Base-by-base conservation (phyloP, 2,329 filamentous ascomycete species). In the Phialophora tarda region DNA sequence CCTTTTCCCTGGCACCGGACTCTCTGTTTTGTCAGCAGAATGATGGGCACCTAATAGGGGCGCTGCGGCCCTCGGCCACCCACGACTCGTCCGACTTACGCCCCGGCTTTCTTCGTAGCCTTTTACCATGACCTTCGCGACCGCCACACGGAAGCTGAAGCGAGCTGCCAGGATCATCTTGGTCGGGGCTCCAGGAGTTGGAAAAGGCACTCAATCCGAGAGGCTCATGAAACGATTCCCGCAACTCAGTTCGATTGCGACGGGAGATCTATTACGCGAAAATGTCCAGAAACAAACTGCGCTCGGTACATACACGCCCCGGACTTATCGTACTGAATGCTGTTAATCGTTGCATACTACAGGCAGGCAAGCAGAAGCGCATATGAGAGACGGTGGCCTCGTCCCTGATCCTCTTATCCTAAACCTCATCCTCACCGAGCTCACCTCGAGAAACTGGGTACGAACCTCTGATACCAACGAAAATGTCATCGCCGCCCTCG, bases 171-270 rank as follows among this genome's bases (percentile, higher is more conserved):
- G 95, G 69, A 89, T 98, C 70, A 98, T 99, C 76, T 88, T 99
- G 72, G 88, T 99, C 74, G 95, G 95, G 73, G 93, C 94, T 60
- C 95, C 95, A n/a, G 93, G 93, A 65, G 95, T 97, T 64, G 95
- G 95, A 69, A 99, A 99, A 79, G 95, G 94, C 69, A 99, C 95
- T 2, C 95, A 99, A 82, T 92, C 92, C 59, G 91, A 96, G 78
- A 88, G 95, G 68, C 84, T 99, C 69, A 88, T 98, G 72, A 83
- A 89, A 73, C 88, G 91, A 72, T 99, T 95, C 76, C 92, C 93
- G 3, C 91, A 97, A 75, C 84, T 99, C 55, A 90, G 92, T 61
- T 89, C 93, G 21, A 94, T 99, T 78, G 96, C 92, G 79, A 97
- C 95, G 3, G 95, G 95, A 68, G 94, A 99, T 78, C 83, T 99